A percentile compares a stretch with the other conserved stretches of the same genome.
These are phyloP conservation scores for Boletus edulis DNA, from an alignment of 768 basidiomycete genomes.

Conservation along the genomic window DNA sequence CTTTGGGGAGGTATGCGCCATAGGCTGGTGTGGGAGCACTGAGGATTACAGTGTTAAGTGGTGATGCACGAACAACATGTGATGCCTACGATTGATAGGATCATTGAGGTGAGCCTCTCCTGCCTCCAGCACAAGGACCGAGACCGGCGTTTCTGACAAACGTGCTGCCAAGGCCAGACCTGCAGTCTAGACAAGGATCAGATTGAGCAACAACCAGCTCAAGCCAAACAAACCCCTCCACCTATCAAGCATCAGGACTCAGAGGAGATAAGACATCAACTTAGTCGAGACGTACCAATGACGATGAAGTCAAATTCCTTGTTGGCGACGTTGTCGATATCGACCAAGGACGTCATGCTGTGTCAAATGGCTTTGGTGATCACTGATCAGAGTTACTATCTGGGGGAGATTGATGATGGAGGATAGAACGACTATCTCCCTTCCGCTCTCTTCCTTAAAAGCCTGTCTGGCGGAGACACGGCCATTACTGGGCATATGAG, in stretches of 20 bases:
- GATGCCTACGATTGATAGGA: not conserved
- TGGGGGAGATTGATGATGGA: no score
- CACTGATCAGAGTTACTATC: no score
- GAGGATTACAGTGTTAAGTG: not conserved
- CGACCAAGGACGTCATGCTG: not conserved
- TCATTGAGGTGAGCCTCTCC: not conserved
- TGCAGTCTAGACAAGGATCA: not conserved
- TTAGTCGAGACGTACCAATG: not conserved
- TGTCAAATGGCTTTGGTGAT: no score
- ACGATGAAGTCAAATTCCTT: not conserved
- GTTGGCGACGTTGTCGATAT: not conserved
- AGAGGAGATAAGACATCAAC: no score
- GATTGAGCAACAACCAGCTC: not conserved
- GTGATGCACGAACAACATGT: not conserved
- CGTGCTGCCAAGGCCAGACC: not conserved
- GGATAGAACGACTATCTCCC: no score
- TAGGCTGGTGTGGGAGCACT: not conserved
- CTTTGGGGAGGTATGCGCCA: not conserved
- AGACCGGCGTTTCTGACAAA: not conserved
- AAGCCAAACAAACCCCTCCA: not conserved
- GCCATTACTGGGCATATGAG: no score
- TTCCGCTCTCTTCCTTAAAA: no score
- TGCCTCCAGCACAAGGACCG: not conserved
- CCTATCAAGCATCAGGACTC: not conserved
- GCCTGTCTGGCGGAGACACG: no score